A percentile compares a stretch with the other conserved stretches of the same genome.
phyloP scores from a whole-genome alignment of 140 eudicot species.

The Flaveria floridana region DNA sequence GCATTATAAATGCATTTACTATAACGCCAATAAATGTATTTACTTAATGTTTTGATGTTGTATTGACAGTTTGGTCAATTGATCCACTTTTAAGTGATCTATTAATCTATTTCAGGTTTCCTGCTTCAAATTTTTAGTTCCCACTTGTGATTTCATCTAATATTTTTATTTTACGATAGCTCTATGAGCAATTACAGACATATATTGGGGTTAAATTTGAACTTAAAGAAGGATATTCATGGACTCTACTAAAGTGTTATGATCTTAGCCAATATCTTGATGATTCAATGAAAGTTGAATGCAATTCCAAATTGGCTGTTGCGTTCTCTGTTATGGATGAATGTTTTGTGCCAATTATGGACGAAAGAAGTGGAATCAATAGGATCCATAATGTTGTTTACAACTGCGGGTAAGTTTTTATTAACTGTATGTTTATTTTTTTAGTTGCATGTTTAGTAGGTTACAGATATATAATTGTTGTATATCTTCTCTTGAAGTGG shows the following conservation, averaged over 20 bases:
- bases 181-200: slow-evolving; percentile 47
- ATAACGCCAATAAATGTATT: not conserved
- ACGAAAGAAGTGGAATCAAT: slow-evolving; percentile 74
- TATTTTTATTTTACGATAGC: slow-evolving; percentile 39
- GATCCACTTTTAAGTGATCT: not conserved
- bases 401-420: slow-evolving; percentile 74
- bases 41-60: not conserved
- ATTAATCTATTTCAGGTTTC: not conserved
- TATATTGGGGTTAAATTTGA: slow-evolving; percentile 65
- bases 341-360: slow-evolving; percentile 84
- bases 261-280: slow-evolving; percentile 43
- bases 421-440: not conserved
- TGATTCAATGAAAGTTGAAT: slow-evolving; percentile 46
- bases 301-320: slow-evolving; percentile 84
- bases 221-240: slow-evolving; percentile 71
- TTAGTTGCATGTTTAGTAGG: not conserved
- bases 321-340: slow-evolving; percentile 84
- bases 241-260: slow-evolving; percentile 60
- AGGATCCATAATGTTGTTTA: slow-evolving; percentile 66
- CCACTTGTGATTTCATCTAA: slow-evolving; percentile 12
- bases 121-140: not conserved
- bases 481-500: not conserved
- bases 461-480: slow-evolving; percentile 2
- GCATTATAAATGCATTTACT: not conserved
- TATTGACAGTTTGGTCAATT: slow-evolving; percentile 4